Conservation (phyloP, 495 filamentous ascomycete genomes). For the Ascobolus immersus region DNA sequence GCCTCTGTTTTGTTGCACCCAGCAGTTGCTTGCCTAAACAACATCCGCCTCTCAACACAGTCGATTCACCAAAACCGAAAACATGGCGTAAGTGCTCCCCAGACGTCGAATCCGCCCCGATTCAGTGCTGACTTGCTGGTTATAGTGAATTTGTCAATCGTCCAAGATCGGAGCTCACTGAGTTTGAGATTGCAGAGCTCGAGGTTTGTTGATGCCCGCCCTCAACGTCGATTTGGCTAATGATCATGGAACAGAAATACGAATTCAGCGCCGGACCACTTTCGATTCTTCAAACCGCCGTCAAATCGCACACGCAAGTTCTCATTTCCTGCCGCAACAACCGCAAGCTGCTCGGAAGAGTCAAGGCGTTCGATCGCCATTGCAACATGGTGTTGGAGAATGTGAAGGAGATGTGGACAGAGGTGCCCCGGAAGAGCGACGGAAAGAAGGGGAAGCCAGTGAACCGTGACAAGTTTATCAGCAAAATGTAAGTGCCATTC, state of each 20-base stretch:
- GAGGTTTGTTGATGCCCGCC: slow-evolving; percentile 25
- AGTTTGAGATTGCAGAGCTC: slow-evolving; percentile 70
- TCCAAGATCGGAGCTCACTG: slow-evolving; percentile 22
- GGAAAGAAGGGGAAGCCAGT: slow-evolving; percentile 73
- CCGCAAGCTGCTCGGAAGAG: slow-evolving; percentile 54
- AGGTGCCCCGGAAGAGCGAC: slow-evolving; percentile 47
- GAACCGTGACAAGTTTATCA: slow-evolving; percentile 95
- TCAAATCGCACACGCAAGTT: slow-evolving; percentile 65
- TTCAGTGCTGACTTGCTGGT: too few species aligned
- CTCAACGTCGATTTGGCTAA: not conserved
- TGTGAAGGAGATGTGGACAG: slow-evolving; percentile 99
- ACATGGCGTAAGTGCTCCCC: too few species aligned
- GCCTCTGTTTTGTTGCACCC: too few species aligned
- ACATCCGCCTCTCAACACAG: too few species aligned
- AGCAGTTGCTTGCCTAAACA: too few species aligned
- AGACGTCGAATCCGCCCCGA: too few species aligned
- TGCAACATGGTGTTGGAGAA: slow-evolving; percentile 97
- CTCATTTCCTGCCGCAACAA: slow-evolving; percentile 78
- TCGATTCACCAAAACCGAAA: too few species aligned
- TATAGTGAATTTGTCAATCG: slow-evolving; percentile 1
- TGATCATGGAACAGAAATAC: slow-evolving; percentile 26
- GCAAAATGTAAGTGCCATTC: slow-evolving; percentile 59
- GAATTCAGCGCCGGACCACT: slow-evolving; percentile 70
- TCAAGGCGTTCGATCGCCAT: slow-evolving; percentile 80
- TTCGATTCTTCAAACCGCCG: slow-evolving; percentile 79